These are phyloP conservation scores for Datisca glomerata DNA, from an alignment of 306 rosid genomes.

Conservation along the genomic window DNA sequence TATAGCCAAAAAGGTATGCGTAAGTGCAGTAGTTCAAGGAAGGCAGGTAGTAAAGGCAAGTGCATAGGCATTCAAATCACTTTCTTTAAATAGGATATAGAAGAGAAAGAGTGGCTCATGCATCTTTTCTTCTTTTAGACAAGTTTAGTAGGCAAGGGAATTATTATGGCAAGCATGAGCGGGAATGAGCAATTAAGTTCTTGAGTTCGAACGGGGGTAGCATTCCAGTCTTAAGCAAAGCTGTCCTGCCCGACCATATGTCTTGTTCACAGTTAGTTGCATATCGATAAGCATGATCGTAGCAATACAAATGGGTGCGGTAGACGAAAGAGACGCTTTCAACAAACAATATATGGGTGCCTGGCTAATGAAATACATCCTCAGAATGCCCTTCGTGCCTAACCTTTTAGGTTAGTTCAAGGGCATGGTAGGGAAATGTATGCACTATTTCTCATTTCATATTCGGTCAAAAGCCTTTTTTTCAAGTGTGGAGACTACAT, in stretches of 20 bases:
- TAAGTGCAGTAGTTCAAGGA: too few species aligned
- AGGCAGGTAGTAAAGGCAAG: too few species aligned
- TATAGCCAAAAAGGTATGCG: too few species aligned
- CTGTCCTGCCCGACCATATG: neutral
- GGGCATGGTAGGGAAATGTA: neutral
- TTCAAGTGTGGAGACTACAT: neutral
- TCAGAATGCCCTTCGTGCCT: neutral
- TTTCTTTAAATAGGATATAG: too few species aligned
- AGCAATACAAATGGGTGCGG: neutral
- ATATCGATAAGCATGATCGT: neutral
- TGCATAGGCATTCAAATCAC: too few species aligned
- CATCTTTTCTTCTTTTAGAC: too few species aligned
- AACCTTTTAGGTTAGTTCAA: neutral
- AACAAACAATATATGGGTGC: neutral
- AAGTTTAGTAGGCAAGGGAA: too few species aligned
- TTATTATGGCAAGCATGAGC: too few species aligned
- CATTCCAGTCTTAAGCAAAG: neutral
- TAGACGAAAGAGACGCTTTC: neutral
- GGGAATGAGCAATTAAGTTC: neutral
- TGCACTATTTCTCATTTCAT: neutral
- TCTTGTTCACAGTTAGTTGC: neutral
- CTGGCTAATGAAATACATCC: neutral
- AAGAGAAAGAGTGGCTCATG: too few species aligned
- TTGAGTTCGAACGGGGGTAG: neutral
- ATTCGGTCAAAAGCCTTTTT: neutral